Percentiles rank a stretch among this genome's conserved stretches.
Conservation (phyloP, 176 grass and related monocot species). For the Oryza punctata region DNA sequence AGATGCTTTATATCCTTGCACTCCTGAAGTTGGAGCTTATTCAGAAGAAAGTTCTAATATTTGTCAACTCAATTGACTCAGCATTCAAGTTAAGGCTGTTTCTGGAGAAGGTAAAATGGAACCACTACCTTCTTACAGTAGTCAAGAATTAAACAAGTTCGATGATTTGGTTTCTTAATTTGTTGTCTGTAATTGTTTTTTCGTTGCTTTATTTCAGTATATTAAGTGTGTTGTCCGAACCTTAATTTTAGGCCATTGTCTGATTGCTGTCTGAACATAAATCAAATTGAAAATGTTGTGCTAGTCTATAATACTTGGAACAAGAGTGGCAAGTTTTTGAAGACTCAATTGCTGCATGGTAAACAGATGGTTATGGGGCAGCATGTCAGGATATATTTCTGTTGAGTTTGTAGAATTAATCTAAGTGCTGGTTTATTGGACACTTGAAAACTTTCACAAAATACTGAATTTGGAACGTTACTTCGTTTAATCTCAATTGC, state of each 20-base stretch:
- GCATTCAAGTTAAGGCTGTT: slow-evolving; percentile 88
- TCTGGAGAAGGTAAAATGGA: slow-evolving; percentile 78
- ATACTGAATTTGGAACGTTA: background rate
- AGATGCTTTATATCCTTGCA: slow-evolving; percentile 75
- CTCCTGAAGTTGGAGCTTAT: slow-evolving; percentile 89
- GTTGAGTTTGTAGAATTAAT: background rate
- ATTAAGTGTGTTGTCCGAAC: background rate
- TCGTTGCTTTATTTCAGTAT: slow-evolving; percentile 23
- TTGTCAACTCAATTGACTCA: slow-evolving; percentile 96
- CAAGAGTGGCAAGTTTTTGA: background rate
- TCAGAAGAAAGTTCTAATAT: slow-evolving; percentile 93
- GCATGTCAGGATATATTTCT: background rate
- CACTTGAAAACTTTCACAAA: background rate
- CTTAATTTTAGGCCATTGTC: background rate
- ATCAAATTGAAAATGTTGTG: background rate
- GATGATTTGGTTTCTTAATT: slow-evolving; percentile 8
- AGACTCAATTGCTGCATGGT: background rate
- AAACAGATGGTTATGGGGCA: slow-evolving; percentile 1
- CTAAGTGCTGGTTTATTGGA: slow-evolving; percentile 4
- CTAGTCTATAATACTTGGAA: slow-evolving; percentile 10
- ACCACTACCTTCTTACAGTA: background rate
- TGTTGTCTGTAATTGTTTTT: background rate
- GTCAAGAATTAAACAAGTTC: slow-evolving; percentile 13
- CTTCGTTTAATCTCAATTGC: background rate
- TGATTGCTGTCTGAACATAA: background rate